Conservation (phyloP, 306 rosid species). For the Pyrus communis region DNA sequence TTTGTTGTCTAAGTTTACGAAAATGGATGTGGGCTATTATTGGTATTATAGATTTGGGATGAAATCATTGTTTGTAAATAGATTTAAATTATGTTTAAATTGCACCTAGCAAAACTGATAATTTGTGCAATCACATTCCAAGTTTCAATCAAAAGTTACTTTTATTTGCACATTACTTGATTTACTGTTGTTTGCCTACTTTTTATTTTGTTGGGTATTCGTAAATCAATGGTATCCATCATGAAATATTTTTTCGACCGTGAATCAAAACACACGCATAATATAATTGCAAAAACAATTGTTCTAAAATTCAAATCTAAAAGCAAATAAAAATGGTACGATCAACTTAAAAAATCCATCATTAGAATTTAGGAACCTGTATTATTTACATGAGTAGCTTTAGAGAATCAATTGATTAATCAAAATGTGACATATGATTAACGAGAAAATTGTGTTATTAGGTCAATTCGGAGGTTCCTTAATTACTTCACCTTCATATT, state of each 20-base stretch:
- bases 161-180: neutral
- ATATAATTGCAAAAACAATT: too few relatives aligned
- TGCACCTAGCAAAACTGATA: neutral
- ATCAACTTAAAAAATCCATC: too few relatives aligned
- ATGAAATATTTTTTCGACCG: too few relatives aligned
- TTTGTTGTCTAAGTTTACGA: neutral
- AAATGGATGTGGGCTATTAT: neutral
- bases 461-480: neutral
- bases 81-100: constrained; percentile 1
- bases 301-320: too few relatives aligned
- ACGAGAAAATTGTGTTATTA: neutral
- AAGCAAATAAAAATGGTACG: too few relatives aligned
- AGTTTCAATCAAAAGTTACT: neutral
- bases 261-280: too few relatives aligned
- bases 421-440: neutral
- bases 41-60: neutral
- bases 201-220: too few relatives aligned
- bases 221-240: too few relatives aligned
- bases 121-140: neutral
- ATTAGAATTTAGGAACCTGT: too few relatives aligned
- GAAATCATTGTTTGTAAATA: constrained; percentile 6
- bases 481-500: neutral
- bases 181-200: neutral
- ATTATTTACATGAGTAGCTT: too few relatives aligned
- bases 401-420: neutral